Evolutionary conservation across 176 grass and related monocot species (phyloP).

Genomic region (Poa pratensis): DNA sequence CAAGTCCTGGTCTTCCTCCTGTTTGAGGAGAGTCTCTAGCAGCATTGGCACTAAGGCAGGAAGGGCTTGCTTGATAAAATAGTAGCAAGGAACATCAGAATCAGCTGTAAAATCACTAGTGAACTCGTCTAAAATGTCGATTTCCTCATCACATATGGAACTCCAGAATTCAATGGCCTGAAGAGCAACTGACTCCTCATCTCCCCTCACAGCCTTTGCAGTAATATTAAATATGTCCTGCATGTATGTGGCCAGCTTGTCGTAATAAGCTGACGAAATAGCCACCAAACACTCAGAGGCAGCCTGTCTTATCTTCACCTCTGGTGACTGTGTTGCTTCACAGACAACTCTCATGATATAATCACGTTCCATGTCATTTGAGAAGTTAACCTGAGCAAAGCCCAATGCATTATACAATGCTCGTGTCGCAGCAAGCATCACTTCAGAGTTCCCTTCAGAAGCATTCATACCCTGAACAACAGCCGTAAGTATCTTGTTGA

Average conservation of each 20-base stretch:
- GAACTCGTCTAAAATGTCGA: constrained; percentile 87
- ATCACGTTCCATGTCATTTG: constrained; percentile 90
- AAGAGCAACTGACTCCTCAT: constrained; percentile 87
- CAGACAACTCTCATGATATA: constrained; percentile 91
- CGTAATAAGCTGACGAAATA: constrained; percentile 85
- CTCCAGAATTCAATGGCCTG: constrained; percentile 97
- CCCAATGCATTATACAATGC: constrained; percentile 85
- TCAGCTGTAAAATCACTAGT: constrained; percentile 77
- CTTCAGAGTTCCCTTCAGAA: constrained; percentile 72
- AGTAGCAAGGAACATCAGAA: constrained; percentile 77
- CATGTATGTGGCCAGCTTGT: constrained; percentile 75
- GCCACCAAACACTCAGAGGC: constrained; percentile 88
- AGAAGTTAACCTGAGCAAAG: constrained; percentile 85
- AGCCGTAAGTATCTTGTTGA: constrained; percentile 87
- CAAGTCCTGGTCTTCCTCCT: constrained; percentile 92
- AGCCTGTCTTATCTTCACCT: constrained; percentile 82
- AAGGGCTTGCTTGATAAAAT: constrained; percentile 86
- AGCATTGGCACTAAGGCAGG: constrained; percentile 79
- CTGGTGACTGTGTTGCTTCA: constrained; percentile 63
- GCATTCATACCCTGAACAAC: constrained; percentile 96
- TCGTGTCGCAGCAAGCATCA: constrained; percentile 72
- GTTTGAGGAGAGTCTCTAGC: constrained; percentile 84
- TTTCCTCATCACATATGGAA: constrained; percentile 91
- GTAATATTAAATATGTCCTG: constrained; percentile 87
- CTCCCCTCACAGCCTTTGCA: constrained; percentile 78